phyloP scores from a whole-genome alignment of 257 asterid genomes.

The Petunia axillaris region DNA sequence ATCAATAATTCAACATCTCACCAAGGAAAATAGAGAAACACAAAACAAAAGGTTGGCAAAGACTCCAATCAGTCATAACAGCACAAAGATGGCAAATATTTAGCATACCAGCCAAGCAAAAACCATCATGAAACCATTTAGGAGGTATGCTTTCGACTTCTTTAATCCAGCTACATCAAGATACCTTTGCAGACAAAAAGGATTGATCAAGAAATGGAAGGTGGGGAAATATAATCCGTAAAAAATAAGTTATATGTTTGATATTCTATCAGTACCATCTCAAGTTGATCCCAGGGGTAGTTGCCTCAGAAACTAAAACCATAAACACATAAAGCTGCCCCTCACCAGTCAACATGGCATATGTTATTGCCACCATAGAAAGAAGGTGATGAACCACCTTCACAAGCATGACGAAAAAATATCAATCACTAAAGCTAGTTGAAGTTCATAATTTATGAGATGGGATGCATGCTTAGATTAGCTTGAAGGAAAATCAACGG shows the following conservation, averaged over 20 bases:
- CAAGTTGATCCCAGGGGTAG: constrained; percentile 80
- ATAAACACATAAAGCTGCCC: constrained; percentile 74
- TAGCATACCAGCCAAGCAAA: constrained; percentile 71
- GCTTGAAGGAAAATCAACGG: constrained; percentile 23
- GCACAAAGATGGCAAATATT: not conserved
- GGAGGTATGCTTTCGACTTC: constrained; percentile 56
- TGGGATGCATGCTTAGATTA: not conserved
- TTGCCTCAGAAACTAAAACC: constrained; percentile 81
- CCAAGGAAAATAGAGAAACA: not conserved
- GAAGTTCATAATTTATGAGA: not conserved
- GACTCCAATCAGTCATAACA: not conserved
- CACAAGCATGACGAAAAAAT: constrained; percentile 22
- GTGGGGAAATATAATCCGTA: not conserved
- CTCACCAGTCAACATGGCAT: constrained; percentile 78
- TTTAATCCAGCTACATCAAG: constrained; percentile 82
- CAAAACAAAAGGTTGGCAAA: not conserved
- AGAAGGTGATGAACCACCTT: constrained; percentile 88
- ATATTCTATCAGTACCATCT: constrained; percentile 63
- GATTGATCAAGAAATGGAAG: constrained; percentile 2
- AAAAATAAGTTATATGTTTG: not conserved
- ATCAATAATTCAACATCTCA: not conserved
- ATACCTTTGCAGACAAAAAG: constrained; percentile 52
- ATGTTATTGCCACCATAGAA: constrained; percentile 55
- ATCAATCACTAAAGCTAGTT: not conserved
- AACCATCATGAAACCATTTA: constrained; percentile 68